These are phyloP conservation scores for Neurospora intermedia DNA, from an alignment of 495 filamentous ascomycete species.

Conservation along the genomic window DNA sequence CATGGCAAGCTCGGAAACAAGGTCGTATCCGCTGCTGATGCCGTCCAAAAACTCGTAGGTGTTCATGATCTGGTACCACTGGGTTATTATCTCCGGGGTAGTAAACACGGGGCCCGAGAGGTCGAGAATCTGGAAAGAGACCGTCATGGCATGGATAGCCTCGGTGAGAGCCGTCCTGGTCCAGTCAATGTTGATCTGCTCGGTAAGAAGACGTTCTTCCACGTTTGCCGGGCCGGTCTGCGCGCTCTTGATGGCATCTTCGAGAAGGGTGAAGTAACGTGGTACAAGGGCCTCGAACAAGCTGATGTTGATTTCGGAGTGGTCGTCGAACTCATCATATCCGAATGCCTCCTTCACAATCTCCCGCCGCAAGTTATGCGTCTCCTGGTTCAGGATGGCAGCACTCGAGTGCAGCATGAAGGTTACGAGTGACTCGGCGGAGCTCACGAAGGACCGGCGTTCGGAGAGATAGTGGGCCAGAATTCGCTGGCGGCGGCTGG, in stretches of 20 bases:
- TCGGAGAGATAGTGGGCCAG: slow-evolving; percentile 62
- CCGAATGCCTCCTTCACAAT: slow-evolving; percentile 15
- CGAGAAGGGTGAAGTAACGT: slow-evolving; percentile 27
- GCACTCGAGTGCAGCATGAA: slow-evolving; percentile 29
- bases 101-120: slow-evolving; percentile 43
- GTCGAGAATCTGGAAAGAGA: slow-evolving; percentile 61
- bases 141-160: slow-evolving; percentile 58
- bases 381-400: slow-evolving; percentile 13
- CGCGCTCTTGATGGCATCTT: slow-evolving; percentile 23
- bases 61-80: slow-evolving; percentile 64
- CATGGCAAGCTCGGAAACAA: slow-evolving; percentile 43
- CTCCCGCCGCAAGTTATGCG: slow-evolving; percentile 16
- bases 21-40: slow-evolving; percentile 21
- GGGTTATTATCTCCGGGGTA: slow-evolving; percentile 43
- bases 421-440: slow-evolving; percentile 32
- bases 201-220: slow-evolving; percentile 22
- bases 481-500: slow-evolving; percentile 49
- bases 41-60: slow-evolving; percentile 53
- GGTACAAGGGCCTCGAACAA: slow-evolving; percentile 28
- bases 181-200: slow-evolving; percentile 53
- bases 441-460: slow-evolving; percentile 44
- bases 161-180: slow-evolving; percentile 51
- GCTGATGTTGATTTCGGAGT: slow-evolving; percentile 2
- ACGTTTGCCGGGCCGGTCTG: slow-evolving; percentile 15
- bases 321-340: slow-evolving; percentile 7